Conservation (phyloP, 306 rosid species). For the Acacia acuminata region DNA sequence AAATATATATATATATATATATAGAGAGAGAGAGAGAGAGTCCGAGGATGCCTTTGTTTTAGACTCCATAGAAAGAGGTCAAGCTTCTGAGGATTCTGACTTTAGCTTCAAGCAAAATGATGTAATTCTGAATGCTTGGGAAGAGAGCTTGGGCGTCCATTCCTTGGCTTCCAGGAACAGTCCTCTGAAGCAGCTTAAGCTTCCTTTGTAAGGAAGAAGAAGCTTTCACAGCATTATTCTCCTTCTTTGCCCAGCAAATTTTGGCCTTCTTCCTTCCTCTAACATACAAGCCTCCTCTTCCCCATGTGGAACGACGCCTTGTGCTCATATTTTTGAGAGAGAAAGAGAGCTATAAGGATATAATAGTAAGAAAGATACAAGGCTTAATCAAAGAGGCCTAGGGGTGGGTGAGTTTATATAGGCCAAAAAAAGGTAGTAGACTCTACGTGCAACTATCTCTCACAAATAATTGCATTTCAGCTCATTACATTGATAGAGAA, state of each 20-base stretch:
- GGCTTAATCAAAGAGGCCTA: constrained; percentile 4
- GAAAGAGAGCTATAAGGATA: background rate
- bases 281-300: constrained; percentile 41
- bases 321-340: constrained; percentile 36
- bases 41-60: background rate
- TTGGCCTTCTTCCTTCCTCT: constrained; percentile 56
- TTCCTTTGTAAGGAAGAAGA: constrained; percentile 36
- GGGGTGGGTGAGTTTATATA: constrained; percentile 32
- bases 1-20: no score
- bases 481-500: constrained; percentile 15
- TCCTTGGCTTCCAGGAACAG: constrained; percentile 51
- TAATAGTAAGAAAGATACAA: background rate
- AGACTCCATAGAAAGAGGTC: constrained; percentile 63
- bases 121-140: constrained; percentile 53
- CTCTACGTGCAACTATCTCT: constrained; percentile 23
- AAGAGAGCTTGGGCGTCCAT: constrained; percentile 47
- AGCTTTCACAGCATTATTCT: background rate
- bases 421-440: constrained; percentile 18
- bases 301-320: constrained; percentile 35
- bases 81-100: constrained; percentile 57
- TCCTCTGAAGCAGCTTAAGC: constrained; percentile 56
- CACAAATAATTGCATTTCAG: constrained; percentile 38
- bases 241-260: constrained; percentile 34
- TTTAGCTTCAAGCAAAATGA: constrained; percentile 58
- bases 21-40: background rate